Conservation (phyloP, 345 rosid genomes). For the Euphorbia tirucalli region DNA sequence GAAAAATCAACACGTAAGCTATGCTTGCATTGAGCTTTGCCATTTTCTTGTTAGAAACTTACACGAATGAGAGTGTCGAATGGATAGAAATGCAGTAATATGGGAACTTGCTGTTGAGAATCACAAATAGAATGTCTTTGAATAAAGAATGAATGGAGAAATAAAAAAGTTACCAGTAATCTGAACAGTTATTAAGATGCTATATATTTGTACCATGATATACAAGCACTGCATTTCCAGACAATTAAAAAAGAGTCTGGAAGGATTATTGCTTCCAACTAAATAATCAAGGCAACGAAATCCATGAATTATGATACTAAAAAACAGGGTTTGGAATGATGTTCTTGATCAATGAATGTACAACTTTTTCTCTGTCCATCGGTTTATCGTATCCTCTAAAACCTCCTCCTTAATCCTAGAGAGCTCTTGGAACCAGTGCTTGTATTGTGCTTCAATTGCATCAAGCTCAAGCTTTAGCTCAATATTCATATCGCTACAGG, state of each 20-base stretch:
- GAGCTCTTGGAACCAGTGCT: slow-evolving; percentile 24
- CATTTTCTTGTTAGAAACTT: too few species aligned
- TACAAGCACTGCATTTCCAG: background rate
- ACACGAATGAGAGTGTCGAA: too few species aligned
- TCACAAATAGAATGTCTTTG: too few species aligned
- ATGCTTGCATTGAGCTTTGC: too few species aligned
- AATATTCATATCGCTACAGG: slow-evolving; percentile 4
- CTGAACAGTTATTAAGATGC: background rate
- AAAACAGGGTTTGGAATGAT: too few species aligned
- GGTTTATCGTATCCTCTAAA: slow-evolving; percentile 17
- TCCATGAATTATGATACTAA: too few species aligned
- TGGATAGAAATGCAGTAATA: too few species aligned
- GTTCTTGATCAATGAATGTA: slow-evolving; percentile 19
- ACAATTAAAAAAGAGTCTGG: background rate
- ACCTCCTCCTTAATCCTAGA: slow-evolving; percentile 24
- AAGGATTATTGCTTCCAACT: background rate
- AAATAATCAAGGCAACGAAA: background rate
- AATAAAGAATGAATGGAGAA: background rate
- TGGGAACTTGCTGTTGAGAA: too few species aligned
- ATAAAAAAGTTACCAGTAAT: background rate
- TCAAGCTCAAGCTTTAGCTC: slow-evolving; percentile 24
- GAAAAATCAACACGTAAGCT: too few species aligned
- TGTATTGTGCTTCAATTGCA: slow-evolving; percentile 20
- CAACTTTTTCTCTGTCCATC: slow-evolving; percentile 21
- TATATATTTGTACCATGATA: background rate